phyloP scores from a whole-genome alignment of 768 basidiomycete species.

The Agaricus blazei region DNA sequence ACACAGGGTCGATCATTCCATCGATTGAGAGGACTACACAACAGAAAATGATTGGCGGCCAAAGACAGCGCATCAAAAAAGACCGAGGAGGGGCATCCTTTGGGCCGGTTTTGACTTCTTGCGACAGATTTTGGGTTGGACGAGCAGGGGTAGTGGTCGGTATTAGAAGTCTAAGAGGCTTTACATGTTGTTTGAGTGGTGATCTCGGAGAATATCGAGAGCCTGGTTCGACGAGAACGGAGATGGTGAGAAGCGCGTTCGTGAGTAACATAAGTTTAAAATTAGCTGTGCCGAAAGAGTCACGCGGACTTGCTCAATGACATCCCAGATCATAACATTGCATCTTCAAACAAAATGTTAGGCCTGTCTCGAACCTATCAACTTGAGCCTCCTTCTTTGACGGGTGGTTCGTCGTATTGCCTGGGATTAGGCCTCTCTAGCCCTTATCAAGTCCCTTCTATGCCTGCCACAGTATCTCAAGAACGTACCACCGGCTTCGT shows the following conservation, averaged over 20 bases:
- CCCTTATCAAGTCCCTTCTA: too few species aligned
- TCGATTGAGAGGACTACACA: background rate
- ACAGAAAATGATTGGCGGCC: background rate
- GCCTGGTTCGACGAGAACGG: conserved; percentile 4
- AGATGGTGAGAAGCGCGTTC: conserved; percentile 1
- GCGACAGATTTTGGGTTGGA: too few species aligned
- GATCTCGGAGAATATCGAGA: background rate
- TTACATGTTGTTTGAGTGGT: background rate
- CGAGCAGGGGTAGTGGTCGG: background rate
- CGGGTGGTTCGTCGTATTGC: background rate
- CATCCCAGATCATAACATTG: conserved; percentile 1
- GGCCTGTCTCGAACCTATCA: background rate
- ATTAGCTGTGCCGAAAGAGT: background rate
- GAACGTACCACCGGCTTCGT: background rate
- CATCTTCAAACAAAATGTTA: background rate
- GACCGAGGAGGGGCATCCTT: too few species aligned
- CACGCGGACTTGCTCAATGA: background rate
- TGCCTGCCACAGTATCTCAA: too few species aligned
- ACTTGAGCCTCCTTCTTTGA: background rate
- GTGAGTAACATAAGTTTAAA: background rate
- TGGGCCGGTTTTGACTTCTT: too few species aligned
- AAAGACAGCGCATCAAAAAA: too few species aligned
- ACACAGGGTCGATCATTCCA: background rate
- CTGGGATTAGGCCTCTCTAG: background rate
- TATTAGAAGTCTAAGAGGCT: background rate